Base-by-base conservation (phyloP, 164 flowering plant species). In the Tetracentron sinense region DNA sequence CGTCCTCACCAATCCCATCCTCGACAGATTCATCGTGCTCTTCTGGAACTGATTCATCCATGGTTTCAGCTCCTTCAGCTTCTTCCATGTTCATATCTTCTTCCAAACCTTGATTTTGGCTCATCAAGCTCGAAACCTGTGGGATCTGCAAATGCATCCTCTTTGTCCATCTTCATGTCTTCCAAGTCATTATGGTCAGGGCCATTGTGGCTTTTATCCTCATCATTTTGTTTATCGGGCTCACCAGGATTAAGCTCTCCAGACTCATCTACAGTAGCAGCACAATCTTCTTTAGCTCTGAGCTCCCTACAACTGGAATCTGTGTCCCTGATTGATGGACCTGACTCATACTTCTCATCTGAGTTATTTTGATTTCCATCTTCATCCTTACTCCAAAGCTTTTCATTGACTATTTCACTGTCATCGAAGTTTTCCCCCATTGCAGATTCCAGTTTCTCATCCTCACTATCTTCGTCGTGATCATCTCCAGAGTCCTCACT, bases 401-500 rank as follows among this genome's bases (percentile, higher is more conserved):
- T 92, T 75, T 86, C 94, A 77, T 85, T 90, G 59, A 79, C 80
- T 17, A 72, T 74, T 65, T 87, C 87, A 72, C 85, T 72, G 35
- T 74, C 70, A 49, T 62, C 81, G 55, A 93, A 91, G 55, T 80
- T 70, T 47, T 85, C 72, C 25, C 96, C 96, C 85, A 90, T 83
- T 7, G 79, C 81, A 56, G 83, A 75, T 3, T 88, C 96, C 61
- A 85, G 55, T 62, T 87, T 77, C 56, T 73, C 84, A 54, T 82
- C 85, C 61, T 80, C 90, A 53, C 31, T 60, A 33, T 69, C 79
- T 19, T 84, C 77, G 31, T 65, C 59, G 21, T 67, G 73, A 54
- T 82, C 94, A n/a, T 82, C 88, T 17, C 30, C 94, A 25, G 93
- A 85, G 46, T 86, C 96, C 65, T 86, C 94, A 73, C 96, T 86